These are phyloP conservation scores for Triadica sebifera DNA, from an alignment of 345 rosid species.

Conservation along the genomic window DNA sequence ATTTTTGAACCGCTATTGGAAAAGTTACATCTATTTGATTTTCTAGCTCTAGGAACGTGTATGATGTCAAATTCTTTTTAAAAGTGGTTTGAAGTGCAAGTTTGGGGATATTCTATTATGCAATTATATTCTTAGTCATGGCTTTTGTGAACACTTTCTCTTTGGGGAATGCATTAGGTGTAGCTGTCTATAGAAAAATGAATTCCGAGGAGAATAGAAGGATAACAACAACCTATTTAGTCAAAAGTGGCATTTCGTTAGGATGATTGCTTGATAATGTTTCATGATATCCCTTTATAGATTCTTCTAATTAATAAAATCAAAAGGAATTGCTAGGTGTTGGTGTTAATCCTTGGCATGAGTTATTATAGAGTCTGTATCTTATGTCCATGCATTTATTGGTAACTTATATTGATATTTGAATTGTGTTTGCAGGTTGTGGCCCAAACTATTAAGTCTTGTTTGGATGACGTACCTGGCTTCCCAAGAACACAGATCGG, in stretches of 20 bases:
- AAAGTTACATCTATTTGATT: not conserved
- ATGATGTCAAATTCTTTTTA: not conserved
- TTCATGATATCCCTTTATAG: not conserved
- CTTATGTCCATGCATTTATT: not conserved
- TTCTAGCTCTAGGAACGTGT: not conserved
- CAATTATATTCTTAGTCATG: not conserved
- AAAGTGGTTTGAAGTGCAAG: not conserved
- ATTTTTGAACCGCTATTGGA: not conserved
- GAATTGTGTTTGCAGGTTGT: slow-evolving; percentile 52
- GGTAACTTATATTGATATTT: not conserved
- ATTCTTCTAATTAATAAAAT: not conserved
- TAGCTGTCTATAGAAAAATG: too few relatives aligned
- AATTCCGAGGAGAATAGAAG: too few relatives aligned
- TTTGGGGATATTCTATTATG: not conserved
- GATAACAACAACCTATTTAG: too few relatives aligned
- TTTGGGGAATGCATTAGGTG: too few relatives aligned
- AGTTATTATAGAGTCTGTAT: not conserved
- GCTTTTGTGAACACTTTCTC: too few relatives aligned
- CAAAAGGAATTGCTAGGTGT: not conserved
- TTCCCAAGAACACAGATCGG: slow-evolving; percentile 98
- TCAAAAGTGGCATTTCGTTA: too few relatives aligned
- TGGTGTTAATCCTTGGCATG: not conserved
- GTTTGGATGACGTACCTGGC: slow-evolving; percentile 95
- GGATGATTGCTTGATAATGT: not conserved
- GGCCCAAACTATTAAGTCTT: slow-evolving; percentile 87